A percentile compares a stretch with the other conserved stretches of the same genome.
Conservation (phyloP, 371 early-diverging fungal genomes). For the Rhizomucor pusillus region DNA sequence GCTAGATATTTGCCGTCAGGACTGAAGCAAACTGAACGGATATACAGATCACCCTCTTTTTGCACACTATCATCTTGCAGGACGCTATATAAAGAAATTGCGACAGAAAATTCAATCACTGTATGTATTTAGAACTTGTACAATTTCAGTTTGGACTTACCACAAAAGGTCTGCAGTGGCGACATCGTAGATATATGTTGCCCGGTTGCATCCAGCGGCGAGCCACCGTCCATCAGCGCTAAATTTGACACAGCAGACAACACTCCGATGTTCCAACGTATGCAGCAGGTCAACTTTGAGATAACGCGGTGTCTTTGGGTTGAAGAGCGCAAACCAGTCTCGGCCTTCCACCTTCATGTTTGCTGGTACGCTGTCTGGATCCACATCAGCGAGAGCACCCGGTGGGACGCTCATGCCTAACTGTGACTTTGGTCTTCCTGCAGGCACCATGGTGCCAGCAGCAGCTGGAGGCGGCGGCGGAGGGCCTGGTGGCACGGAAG, state of each 20-base stretch:
- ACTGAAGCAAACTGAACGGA: constrained; percentile 96
- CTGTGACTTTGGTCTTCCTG: constrained; percentile 11
- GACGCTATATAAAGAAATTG: constrained; percentile 50
- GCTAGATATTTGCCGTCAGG: constrained; percentile 92
- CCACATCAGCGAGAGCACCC: constrained; percentile 74
- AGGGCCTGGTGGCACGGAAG: constrained; percentile 6
- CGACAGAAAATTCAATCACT: too few species aligned
- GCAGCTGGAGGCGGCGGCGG: constrained; percentile 9
- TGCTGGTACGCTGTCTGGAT: constrained; percentile 78
- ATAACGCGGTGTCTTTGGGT: constrained; percentile 67
- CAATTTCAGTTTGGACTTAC: constrained; percentile 37
- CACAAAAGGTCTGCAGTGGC: constrained; percentile 66
- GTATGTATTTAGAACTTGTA: background rate
- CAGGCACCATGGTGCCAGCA: constrained; percentile 8
- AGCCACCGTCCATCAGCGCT: constrained; percentile 89
- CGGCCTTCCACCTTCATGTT: constrained; percentile 83
- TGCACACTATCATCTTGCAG: constrained; percentile 76
- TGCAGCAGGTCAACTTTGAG: constrained; percentile 84
- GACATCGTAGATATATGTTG: constrained; percentile 88
- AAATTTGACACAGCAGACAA: constrained; percentile 97
- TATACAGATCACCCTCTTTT: constrained; percentile 84
- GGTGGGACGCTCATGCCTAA: constrained; percentile 14
- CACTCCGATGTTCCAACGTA: constrained; percentile 83
- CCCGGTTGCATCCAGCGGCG: constrained; percentile 95
- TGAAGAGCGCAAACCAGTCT: constrained; percentile 91